These are phyloP conservation scores for Leishmania turanica DNA, from an alignment of 208 protist genomes.

Conservation along the genomic window DNA sequence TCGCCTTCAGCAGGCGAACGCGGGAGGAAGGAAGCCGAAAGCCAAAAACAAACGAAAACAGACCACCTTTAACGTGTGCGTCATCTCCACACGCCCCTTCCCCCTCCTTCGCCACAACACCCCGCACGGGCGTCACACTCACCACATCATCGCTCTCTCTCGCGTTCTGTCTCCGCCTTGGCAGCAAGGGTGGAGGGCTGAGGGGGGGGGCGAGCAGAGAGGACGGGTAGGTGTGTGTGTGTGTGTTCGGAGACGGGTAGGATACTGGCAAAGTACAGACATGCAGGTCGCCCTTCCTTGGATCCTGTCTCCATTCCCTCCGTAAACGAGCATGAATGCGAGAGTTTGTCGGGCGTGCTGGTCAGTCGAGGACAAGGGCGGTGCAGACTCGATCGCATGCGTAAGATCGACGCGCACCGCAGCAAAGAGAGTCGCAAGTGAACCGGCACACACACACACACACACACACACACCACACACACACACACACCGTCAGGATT, in stretches of 20 bases:
- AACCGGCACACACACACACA: background rate
- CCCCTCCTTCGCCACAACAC: background rate
- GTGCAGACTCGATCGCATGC: background rate
- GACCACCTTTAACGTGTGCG: background rate
- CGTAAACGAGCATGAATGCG: background rate
- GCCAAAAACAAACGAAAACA: background rate
- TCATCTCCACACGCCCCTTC: background rate
- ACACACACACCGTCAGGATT: background rate
- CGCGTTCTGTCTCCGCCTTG: background rate
- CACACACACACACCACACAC: background rate
- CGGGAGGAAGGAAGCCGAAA: background rate
- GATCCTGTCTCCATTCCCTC: background rate
- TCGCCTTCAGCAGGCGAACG: background rate
- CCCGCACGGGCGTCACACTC: background rate
- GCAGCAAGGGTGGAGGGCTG: background rate
- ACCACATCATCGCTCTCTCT: background rate
- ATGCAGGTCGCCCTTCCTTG: background rate
- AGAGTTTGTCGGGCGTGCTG: background rate
- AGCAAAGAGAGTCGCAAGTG: background rate
- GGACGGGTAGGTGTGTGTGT: background rate
- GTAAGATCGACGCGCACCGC: no score
- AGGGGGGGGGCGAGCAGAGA: background rate
- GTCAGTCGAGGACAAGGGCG: background rate
- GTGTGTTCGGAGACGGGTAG: background rate
- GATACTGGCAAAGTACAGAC: background rate